Conservation (phyloP, 352 stramenopile genomes). For the Peronospora destructor region DNA sequence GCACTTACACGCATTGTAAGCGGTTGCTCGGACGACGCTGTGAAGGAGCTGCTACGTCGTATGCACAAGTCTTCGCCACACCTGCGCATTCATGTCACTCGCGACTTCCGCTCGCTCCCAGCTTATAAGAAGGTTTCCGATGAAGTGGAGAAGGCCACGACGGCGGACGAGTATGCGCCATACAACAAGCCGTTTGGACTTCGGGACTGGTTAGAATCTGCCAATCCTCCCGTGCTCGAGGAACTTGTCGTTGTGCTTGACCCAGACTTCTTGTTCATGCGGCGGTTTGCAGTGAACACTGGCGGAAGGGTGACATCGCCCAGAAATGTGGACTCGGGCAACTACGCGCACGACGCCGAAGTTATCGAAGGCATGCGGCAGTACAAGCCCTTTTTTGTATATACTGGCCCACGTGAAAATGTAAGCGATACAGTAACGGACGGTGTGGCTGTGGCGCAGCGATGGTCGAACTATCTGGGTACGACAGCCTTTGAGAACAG, state of each 20-base stretch:
- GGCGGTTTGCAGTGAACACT: slow-evolving; percentile 53
- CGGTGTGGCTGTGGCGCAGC: slow-evolving; percentile 54
- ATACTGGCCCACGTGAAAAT: slow-evolving; percentile 40
- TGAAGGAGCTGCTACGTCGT: slow-evolving; percentile 36
- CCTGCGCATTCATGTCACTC: slow-evolving; percentile 51
- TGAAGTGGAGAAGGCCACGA: slow-evolving; percentile 19
- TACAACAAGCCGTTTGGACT: slow-evolving; percentile 75
- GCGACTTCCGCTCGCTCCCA: slow-evolving; percentile 40
- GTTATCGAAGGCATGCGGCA: slow-evolving; percentile 68
- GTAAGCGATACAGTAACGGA: slow-evolving; percentile 39
- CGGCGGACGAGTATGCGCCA: slow-evolving; percentile 37
- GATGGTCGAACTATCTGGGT: slow-evolving; percentile 33
- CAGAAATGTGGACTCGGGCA: slow-evolving; percentile 47
- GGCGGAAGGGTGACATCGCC: slow-evolving; percentile 46
- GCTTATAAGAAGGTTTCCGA: slow-evolving; percentile 20
- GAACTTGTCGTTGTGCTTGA: slow-evolving; percentile 64
- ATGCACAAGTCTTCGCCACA: slow-evolving; percentile 31
- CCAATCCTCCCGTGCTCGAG: slow-evolving; percentile 51
- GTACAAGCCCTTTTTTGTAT: slow-evolving; percentile 82
- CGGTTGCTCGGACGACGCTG: slow-evolving; percentile 41
- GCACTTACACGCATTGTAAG: slow-evolving; percentile 64
- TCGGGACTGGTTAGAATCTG: slow-evolving; percentile 55
- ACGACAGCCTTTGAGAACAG: slow-evolving; percentile 40
- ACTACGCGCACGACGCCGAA: slow-evolving; percentile 50
- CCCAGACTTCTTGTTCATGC: slow-evolving; percentile 68